Conservation (phyloP, 2,329 filamentous ascomycete genomes). For the Clarireedia monteithiana region DNA sequence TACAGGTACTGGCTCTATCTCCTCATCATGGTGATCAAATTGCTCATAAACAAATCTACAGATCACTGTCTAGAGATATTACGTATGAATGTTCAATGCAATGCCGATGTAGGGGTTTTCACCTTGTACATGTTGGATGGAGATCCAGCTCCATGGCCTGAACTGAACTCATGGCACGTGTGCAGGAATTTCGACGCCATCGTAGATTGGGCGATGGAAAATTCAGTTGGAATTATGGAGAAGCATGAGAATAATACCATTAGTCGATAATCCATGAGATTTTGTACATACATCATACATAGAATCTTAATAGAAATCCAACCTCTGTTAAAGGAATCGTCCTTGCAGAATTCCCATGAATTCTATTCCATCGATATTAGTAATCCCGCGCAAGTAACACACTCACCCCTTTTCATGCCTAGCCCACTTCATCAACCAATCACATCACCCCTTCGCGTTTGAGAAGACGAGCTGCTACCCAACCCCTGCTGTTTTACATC, state of each 20-base stretch:
- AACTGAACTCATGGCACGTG: slow-evolving; percentile 45
- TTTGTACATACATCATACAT: not conserved
- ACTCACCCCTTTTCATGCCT: too few species aligned
- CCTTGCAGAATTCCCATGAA: too few species aligned
- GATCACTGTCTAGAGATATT: slow-evolving; percentile 49
- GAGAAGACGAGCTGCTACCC: not conserved
- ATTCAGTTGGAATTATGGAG: slow-evolving; percentile 36
- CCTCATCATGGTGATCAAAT: not conserved
- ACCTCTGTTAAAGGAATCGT: not conserved
- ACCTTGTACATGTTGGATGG: slow-evolving; percentile 41
- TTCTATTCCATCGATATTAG: too few species aligned
- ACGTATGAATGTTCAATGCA: slow-evolving; percentile 46
- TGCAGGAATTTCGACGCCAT: slow-evolving; percentile 47
- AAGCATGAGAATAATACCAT: slow-evolving; percentile 13
- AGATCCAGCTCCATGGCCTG: slow-evolving; percentile 43
- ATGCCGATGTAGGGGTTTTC: slow-evolving; percentile 46
- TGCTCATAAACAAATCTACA: not conserved
- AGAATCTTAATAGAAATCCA: not conserved
- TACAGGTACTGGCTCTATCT: slow-evolving; percentile 13
- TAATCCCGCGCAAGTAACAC: too few species aligned
- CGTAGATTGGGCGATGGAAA: slow-evolving; percentile 43
- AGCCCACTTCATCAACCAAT: too few species aligned
- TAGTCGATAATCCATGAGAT: not conserved
- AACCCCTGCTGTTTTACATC: not conserved
- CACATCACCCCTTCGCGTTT: too few species aligned